phyloP scores from a whole-genome alignment of 164 flowering plant species.

The Macadamia integrifolia region DNA sequence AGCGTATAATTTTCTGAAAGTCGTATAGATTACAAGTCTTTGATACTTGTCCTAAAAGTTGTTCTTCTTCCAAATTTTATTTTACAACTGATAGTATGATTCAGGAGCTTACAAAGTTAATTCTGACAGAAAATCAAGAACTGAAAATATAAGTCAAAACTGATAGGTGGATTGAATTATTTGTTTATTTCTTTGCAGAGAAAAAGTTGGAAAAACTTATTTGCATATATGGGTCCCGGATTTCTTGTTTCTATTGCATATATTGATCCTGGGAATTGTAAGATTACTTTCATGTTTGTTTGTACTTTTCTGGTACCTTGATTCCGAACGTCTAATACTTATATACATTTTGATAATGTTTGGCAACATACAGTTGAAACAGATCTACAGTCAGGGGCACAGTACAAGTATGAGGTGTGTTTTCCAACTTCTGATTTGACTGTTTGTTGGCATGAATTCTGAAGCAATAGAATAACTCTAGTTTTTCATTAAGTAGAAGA shows the following conservation, averaged over 20 bases:
- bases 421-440: not conserved
- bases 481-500: too few species aligned
- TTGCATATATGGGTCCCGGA: constrained; percentile 91
- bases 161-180: not conserved
- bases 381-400: constrained; percentile 89
- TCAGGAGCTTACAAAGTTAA: too few species aligned
- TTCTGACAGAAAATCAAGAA: not conserved
- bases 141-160: not conserved
- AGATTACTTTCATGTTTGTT: constrained; percentile 20
- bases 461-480: too few species aligned
- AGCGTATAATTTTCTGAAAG: too few species aligned
- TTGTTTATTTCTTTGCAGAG: constrained; percentile 36
- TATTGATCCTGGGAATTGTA: constrained; percentile 98
- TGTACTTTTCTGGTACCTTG: not conserved
- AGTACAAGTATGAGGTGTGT: constrained; percentile 79
- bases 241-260: constrained; percentile 96
- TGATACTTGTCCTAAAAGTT: too few species aligned
- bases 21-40: too few species aligned
- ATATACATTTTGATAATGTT: constrained; percentile 2
- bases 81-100: too few species aligned
- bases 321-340: not conserved
- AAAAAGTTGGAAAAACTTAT: constrained; percentile 83
- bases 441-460: too few species aligned
- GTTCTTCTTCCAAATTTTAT: too few species aligned
- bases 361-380: constrained; percentile 67